A percentile compares a stretch with the other conserved stretches of the same genome.
These are phyloP conservation scores for Amylocystis lapponica DNA, from an alignment of 768 basidiomycete species.

Conservation along the genomic window DNA sequence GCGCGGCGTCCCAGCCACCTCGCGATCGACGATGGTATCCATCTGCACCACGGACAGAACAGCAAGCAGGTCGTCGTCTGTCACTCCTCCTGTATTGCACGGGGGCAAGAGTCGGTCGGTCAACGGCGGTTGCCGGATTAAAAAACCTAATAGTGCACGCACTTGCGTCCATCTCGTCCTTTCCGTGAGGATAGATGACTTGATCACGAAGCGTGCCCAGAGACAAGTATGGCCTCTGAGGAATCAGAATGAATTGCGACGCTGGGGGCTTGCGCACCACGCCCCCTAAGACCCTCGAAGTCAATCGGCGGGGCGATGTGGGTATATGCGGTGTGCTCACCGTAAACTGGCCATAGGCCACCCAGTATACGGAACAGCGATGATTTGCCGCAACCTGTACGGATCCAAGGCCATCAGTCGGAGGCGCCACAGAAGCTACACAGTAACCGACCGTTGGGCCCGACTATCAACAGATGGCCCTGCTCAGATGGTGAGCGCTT, in stretches of 20 bases:
- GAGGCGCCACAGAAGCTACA: background rate
- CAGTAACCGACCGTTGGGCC: conserved; percentile 70
- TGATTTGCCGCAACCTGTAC: conserved; percentile 76
- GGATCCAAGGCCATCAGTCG: background rate
- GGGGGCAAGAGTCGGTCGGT: background rate
- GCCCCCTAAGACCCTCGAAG: no score
- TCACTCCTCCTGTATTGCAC: conserved; percentile 57
- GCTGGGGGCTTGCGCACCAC: conserved; percentile 86
- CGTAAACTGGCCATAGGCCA: conserved; percentile 90
- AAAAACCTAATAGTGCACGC: no score
- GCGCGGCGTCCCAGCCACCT: conserved; percentile 93
- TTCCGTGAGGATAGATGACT: conserved; percentile 90
- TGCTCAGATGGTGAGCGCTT: conserved; percentile 23
- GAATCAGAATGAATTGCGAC: conserved; percentile 88
- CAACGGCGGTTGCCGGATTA: no score
- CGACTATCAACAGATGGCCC: conserved; percentile 91
- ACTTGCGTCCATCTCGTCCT: conserved; percentile 74
- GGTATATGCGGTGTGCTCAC: no score
- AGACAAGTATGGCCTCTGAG: conserved; percentile 93
- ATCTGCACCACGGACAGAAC: conserved; percentile 81
- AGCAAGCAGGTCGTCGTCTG: conserved; percentile 65
- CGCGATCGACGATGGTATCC: conserved; percentile 80
- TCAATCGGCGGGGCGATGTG: conserved; percentile 1
- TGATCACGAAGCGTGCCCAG: conserved; percentile 93
- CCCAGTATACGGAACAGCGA: conserved; percentile 94